These are phyloP conservation scores for Fusarium solani-melongenae DNA, from an alignment of 2,329 filamentous ascomycete genomes.

Conservation along the genomic window DNA sequence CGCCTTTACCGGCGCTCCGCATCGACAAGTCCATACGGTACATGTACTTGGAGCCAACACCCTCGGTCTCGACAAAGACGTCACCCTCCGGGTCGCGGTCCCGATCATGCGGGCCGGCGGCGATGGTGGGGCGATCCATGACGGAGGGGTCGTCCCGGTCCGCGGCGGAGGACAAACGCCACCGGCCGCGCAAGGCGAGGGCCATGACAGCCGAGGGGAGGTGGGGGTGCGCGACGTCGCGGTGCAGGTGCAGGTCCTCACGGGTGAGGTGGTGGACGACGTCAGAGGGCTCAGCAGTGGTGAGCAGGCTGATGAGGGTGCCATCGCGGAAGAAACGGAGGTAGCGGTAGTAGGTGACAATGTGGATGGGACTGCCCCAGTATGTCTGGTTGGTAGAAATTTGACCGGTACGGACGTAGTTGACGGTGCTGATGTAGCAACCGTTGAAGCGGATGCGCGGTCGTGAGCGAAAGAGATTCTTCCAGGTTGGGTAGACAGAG, in stretches of 20 bases:
- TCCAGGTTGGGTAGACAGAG: constrained; percentile 64
- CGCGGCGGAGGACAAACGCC: constrained; percentile 57
- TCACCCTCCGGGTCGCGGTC: constrained; percentile 67
- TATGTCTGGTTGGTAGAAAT: constrained; percentile 75
- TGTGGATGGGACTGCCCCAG: constrained; percentile 87
- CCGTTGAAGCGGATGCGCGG: constrained; percentile 94
- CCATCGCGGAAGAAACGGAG: constrained; percentile 95
- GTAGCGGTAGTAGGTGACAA: constrained; percentile 98
- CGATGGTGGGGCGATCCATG: constrained; percentile 7
- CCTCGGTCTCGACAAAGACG: constrained; percentile 87
- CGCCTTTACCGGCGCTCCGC: constrained; percentile 69
- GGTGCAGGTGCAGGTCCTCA: constrained; percentile 69
- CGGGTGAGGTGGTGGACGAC: constrained; percentile 86
- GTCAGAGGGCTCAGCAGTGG: constrained; percentile 83
- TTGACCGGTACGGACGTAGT: constrained; percentile 88
- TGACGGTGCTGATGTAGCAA: constrained; percentile 95
- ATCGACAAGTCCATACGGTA: constrained; percentile 85
- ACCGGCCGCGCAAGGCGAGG: constrained; percentile 70
- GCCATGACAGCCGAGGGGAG: constrained; percentile 70
- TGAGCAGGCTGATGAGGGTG: constrained; percentile 81
- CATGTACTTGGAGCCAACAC: constrained; percentile 80
- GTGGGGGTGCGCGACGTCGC: constrained; percentile 45
- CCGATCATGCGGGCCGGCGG: constrained; percentile 24
- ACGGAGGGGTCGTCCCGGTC: constrained; percentile 45
- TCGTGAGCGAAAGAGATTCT: constrained; percentile 80